Evolutionary conservation across 23 red algal species (phyloP).

Genomic region (Chondrus crispus): DNA sequence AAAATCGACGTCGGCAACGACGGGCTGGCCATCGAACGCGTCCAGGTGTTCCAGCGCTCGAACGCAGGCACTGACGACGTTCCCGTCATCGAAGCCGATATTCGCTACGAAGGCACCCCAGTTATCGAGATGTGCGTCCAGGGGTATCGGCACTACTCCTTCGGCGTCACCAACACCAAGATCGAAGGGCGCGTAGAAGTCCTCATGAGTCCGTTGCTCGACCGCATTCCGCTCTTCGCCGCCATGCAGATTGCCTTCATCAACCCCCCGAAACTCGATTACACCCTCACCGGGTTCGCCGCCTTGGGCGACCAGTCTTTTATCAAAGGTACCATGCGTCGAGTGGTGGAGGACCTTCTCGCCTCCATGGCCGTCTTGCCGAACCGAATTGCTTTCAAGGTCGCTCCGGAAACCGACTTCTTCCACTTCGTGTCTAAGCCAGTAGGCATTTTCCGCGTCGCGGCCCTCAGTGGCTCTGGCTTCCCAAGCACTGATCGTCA

Average conservation of each 20-base stretch:
- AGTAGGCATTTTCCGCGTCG: conserved; percentile 51
- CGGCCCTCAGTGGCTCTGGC: conserved; percentile 30
- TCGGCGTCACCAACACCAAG: conserved; percentile 19
- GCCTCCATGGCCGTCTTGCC: conserved; percentile 30
- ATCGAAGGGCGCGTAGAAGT: conserved; percentile 54
- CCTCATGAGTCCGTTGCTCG: conserved; percentile 28
- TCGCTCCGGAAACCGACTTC: conserved; percentile 23
- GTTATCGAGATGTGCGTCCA: conserved; percentile 27
- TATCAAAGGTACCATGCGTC: conserved; percentile 15
- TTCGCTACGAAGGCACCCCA: conserved; percentile 47
- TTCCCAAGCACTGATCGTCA: conserved; percentile 58
- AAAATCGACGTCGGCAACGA: conserved; percentile 49
- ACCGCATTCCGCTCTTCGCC: conserved; percentile 49
- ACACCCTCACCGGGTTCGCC: conserved; percentile 47
- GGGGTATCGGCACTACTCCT: neutral
- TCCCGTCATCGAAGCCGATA: conserved; percentile 54
- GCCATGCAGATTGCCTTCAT: conserved; percentile 59
- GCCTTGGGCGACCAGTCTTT: conserved; percentile 27
- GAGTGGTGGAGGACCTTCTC: conserved; percentile 42
- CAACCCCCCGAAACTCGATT: conserved; percentile 43
- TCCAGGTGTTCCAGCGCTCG: conserved; percentile 16
- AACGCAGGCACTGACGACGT: neutral
- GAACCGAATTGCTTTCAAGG: conserved; percentile 42
- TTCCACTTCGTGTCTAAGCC: conserved; percentile 37
- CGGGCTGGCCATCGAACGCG: neutral